Conservation (phyloP, 192 early-diverging fungal species). For the Umbelopsis sp. region DNA sequence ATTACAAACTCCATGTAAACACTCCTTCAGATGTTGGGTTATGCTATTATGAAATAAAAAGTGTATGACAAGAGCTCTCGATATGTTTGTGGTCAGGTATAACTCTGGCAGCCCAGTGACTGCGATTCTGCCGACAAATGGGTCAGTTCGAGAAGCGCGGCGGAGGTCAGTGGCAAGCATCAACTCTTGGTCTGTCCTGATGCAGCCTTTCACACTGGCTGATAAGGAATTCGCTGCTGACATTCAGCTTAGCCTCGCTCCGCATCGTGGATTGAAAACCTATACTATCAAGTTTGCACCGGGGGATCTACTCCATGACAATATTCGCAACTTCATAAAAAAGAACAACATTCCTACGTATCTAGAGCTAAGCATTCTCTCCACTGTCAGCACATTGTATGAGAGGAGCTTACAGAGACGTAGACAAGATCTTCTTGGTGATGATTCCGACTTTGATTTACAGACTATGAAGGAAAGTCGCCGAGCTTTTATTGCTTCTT, state of each 20-base stretch:
- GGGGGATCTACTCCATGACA: slow-evolving; percentile 48
- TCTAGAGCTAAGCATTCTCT: slow-evolving; percentile 47
- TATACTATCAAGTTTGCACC: slow-evolving; percentile 29
- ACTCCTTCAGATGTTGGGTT: neutral
- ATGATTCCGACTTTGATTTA: neutral
- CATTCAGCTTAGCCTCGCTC: slow-evolving; percentile 3
- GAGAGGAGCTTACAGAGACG: slow-evolving; percentile 24
- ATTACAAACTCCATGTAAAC: neutral
- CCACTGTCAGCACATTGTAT: slow-evolving; percentile 40
- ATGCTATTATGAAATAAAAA: too few species aligned
- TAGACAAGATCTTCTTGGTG: neutral
- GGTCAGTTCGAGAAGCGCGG: neutral
- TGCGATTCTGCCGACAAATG: neutral
- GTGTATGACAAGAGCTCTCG: too few species aligned
- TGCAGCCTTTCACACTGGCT: neutral
- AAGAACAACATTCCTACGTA: slow-evolving; percentile 49
- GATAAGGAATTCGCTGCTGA: slow-evolving; percentile 12
- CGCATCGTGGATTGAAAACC: neutral
- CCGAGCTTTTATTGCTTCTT: slow-evolving; percentile 36
- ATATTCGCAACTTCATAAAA: slow-evolving; percentile 38
- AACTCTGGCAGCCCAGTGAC: too few species aligned
- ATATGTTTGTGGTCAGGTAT: too few species aligned
- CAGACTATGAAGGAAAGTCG: slow-evolving; percentile 21
- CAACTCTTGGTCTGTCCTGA: neutral
- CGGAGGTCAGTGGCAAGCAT: neutral